Evolutionary conservation across 2,329 filamentous ascomycete genomes (phyloP).

Genomic region (Pezicula carpinea): DNA sequence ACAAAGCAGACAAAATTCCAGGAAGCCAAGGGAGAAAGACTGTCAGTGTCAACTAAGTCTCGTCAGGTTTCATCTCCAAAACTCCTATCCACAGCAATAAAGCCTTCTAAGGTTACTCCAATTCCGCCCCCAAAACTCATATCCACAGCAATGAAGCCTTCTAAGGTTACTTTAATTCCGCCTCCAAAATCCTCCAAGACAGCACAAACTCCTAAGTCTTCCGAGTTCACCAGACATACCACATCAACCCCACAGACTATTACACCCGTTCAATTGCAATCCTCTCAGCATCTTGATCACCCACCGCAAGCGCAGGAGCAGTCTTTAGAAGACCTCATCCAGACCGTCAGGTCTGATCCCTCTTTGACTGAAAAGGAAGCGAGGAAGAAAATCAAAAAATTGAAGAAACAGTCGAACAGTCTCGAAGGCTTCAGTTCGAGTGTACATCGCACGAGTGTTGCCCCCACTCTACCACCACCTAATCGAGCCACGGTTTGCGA

Average conservation of each 20-base stretch:
- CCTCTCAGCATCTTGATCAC: no score
- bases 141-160: no score
- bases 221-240: no score
- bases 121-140: constrained; percentile 3
- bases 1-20: constrained; percentile 19
- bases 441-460: no score
- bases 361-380: constrained; percentile 8
- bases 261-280: no score
- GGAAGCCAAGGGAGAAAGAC: constrained; percentile 9
- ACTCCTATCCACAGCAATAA: no score
- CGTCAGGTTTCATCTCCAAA: background rate
- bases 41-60: constrained; percentile 13
- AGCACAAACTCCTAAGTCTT: no score
- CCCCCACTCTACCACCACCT: no score
- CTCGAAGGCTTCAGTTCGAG: no score
- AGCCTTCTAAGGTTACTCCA: background rate
- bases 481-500: no score
- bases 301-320: no score
- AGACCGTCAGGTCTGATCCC: constrained; percentile 1
- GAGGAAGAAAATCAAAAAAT: constrained; percentile 12
- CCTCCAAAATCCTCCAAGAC: constrained; percentile 3
- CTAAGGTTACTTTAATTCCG: constrained; percentile 2
- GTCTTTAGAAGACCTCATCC: constrained; percentile 1
- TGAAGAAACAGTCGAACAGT: constrained; percentile 11
- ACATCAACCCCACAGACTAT: no score